Base-by-base conservation (phyloP, 1,139 yeast genomes). In the Meyerozyma carpophila region DNA sequence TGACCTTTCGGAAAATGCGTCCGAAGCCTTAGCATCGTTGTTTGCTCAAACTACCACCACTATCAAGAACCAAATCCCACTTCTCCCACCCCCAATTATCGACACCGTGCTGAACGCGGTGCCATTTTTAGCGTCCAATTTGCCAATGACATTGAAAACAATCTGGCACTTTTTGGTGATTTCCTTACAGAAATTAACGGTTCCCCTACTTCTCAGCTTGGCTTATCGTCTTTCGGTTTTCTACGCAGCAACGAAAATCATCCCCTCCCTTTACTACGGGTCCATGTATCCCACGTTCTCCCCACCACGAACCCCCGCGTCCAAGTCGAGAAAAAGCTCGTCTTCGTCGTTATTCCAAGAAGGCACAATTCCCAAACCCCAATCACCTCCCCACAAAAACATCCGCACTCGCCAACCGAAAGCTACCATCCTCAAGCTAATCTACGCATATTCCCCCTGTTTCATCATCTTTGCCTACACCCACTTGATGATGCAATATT, bases 381-480 rank as follows among this genome's bases (percentile, higher is more conserved):
- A 20, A 6, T 16, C 18, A 3, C 18, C 6, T 21, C 24, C 24
- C 6, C 24, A 21, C 8, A 21, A 21, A 21, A 21, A 21, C 2
- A 34, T 34, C 27, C 27, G 14, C 16, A 20, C 11, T 5, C 25
- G 37, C 38, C 62, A 62, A 47, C 69, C 70, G 8, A 70, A 73
- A 14, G 69, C 71, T 36, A 70, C 73, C 25, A 67, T 77, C 37
- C 75, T 84, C 62, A 75, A 75, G 51, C 66, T 87, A 48, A 76
- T 90, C 36, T 88, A 90, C 58, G 82, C 96, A 29, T 91, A 88
- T 63, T 86, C 96, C 13, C 98, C 98, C 2, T 88, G 96, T 62
- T 82, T 93, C 49, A 81, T 93, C 41, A 90, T 91, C 49, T 96
- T 96, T 1, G 96, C 93, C 45, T 93, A 93, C 65, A 89, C 98